Percentiles rank a stretch among this genome's conserved stretches.
These are phyloP conservation scores for Suhomyces prunicola DNA, from an alignment of 805 yeast genomes.

Conservation along the genomic window DNA sequence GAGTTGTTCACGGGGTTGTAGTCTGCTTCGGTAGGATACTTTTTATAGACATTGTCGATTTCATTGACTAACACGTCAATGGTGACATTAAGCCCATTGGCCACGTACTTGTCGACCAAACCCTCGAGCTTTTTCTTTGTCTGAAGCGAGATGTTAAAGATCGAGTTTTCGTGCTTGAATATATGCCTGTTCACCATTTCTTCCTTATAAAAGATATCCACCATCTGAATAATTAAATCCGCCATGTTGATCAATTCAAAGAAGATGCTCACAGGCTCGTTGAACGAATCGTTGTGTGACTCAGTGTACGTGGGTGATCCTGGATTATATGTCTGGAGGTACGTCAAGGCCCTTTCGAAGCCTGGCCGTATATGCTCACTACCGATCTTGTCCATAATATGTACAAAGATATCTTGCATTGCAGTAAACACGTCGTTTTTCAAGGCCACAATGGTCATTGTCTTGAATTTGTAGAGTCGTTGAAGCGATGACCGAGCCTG, in stretches of 20 bases:
- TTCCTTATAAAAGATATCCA: constrained; percentile 84
- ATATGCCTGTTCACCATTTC: constrained; percentile 62
- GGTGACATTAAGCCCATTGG: constrained; percentile 89
- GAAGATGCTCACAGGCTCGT: constrained; percentile 84
- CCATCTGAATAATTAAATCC: constrained; percentile 88
- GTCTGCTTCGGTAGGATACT: constrained; percentile 57
- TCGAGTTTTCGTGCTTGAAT: constrained; percentile 70
- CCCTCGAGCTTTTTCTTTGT: constrained; percentile 80
- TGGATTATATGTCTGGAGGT: constrained; percentile 72
- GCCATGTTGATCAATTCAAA: constrained; percentile 91
- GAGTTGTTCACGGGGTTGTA: constrained; percentile 47
- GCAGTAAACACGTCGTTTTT: constrained; percentile 35
- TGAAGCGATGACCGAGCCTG: constrained; percentile 64
- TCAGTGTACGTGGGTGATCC: constrained; percentile 31
- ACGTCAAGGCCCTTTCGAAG: constrained; percentile 72
- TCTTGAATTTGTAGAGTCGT: constrained; percentile 41
- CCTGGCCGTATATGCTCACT: constrained; percentile 79
- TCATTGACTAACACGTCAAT: constrained; percentile 85
- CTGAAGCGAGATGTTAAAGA: constrained; percentile 71
- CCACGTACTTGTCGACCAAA: constrained; percentile 81
- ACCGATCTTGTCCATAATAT: constrained; percentile 60
- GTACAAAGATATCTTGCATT: constrained; percentile 62
- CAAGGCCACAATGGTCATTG: constrained; percentile 33
- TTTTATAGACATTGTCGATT: constrained; percentile 58
- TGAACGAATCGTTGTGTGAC: constrained; percentile 32